Percentiles rank a stretch among this genome's conserved stretches.
These are phyloP conservation scores for Cordyceps cateniannulata DNA, from an alignment of 2,329 filamentous ascomycete genomes.

Conservation along the genomic window DNA sequence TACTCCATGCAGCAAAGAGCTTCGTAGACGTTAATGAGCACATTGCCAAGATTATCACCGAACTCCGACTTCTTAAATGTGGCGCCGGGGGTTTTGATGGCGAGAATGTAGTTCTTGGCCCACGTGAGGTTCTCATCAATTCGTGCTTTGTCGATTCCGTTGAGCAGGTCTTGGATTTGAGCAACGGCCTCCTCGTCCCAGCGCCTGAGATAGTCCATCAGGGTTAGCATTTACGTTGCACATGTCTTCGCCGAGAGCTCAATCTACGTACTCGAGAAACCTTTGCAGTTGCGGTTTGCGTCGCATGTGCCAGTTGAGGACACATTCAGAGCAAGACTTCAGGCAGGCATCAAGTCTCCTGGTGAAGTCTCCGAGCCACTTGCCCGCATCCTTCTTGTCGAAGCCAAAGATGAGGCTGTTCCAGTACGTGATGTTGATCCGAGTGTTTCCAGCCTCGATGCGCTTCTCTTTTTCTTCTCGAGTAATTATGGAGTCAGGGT, in stretches of 20 bases:
- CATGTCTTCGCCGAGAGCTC: constrained; percentile 14
- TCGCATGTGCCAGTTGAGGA: constrained; percentile 66
- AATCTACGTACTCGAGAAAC: constrained; percentile 48
- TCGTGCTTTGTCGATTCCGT: constrained; percentile 53
- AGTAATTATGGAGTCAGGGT: constrained; percentile 43
- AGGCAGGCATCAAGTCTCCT: constrained; percentile 51
- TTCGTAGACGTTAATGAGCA: constrained; percentile 80
- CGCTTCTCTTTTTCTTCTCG: constrained; percentile 43
- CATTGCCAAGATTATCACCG: constrained; percentile 43
- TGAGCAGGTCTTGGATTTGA: constrained; percentile 49
- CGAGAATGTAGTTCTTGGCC: constrained; percentile 49
- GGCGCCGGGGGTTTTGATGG: constrained; percentile 41
- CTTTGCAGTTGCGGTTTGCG: constrained; percentile 57
- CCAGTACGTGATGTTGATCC: constrained; percentile 58
- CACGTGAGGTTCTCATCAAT: constrained; percentile 54
- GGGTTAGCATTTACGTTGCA: constrained; percentile 17
- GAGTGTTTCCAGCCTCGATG: constrained; percentile 47
- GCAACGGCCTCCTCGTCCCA: constrained; percentile 45
- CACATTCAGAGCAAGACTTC: constrained; percentile 61
- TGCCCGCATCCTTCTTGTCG: constrained; percentile 51
- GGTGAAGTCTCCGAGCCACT: constrained; percentile 55
- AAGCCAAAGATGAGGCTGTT: constrained; percentile 65
- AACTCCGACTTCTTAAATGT: constrained; percentile 42
- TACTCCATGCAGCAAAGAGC: constrained; percentile 79
- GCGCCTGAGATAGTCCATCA: constrained; percentile 20